These are phyloP conservation scores for Elsinoe arachidis DNA, from an alignment of 2,329 filamentous ascomycete genomes.

Conservation along the genomic window DNA sequence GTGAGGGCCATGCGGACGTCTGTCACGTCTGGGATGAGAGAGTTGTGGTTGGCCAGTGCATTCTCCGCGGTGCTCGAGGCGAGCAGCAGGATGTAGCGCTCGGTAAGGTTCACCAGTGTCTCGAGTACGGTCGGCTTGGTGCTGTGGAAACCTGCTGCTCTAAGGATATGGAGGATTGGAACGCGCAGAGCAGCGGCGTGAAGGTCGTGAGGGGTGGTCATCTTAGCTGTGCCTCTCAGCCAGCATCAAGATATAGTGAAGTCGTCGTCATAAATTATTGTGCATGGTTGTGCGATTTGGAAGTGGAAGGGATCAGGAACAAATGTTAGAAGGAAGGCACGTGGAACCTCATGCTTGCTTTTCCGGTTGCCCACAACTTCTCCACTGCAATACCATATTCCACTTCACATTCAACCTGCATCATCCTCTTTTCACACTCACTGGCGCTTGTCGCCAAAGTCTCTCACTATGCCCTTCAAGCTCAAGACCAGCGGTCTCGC, in stretches of 20 bases:
- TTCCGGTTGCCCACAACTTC: not conserved
- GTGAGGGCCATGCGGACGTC: constrained; percentile 82
- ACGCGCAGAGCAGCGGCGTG: constrained; percentile 77
- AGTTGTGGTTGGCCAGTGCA: constrained; percentile 60
- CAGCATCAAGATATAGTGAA: not conserved
- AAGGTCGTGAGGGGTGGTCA: constrained; percentile 31
- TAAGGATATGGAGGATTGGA: constrained; percentile 80
- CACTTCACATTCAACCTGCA: not conserved
- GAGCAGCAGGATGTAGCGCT: constrained; percentile 68
- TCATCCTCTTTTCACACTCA: not conserved
- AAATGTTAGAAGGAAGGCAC: no score
- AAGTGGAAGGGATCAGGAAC: no score
- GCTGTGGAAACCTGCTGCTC: constrained; percentile 80
- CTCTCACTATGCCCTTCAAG: constrained; percentile 17
- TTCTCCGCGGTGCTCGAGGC: constrained; percentile 64
- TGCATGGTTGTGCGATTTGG: not conserved
- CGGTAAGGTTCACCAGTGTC: constrained; percentile 76
- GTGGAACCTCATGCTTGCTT: no score
- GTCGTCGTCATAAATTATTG: not conserved
- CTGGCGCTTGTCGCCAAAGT: not conserved
- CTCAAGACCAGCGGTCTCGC: constrained; percentile 8
- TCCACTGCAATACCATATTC: not conserved
- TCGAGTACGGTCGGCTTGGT: constrained; percentile 76
- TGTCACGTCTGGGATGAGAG: constrained; percentile 55
- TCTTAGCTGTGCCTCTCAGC: not conserved